Percentiles rank a stretch among this genome's conserved stretches.
phyloP scores from a whole-genome alignment of 306 rosid genomes.

The Astragalus glycyphyllos region DNA sequence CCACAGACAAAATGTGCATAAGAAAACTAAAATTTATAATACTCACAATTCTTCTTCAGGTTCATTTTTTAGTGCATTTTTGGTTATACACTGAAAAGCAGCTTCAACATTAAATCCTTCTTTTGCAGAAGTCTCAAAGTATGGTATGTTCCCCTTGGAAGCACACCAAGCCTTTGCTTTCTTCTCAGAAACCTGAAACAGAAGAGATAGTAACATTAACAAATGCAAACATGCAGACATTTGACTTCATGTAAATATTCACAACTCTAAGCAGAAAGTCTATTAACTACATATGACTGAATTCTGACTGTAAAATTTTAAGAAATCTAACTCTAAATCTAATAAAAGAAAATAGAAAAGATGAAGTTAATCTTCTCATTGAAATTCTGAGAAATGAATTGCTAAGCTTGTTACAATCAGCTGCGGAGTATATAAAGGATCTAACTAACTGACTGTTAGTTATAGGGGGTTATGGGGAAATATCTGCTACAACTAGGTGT shows the following conservation, averaged over 20 bases:
- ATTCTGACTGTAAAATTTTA: too few species aligned
- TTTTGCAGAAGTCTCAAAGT: slow-evolving; percentile 98
- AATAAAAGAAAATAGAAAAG: too few species aligned
- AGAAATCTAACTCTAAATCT: too few species aligned
- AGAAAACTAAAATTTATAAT: slow-evolving; percentile 9
- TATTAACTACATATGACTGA: too few species aligned
- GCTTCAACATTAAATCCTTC: slow-evolving; percentile 98
- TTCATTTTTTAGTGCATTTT: slow-evolving; percentile 97
- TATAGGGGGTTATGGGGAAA: too few species aligned
- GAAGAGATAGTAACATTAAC: slow-evolving; percentile 19
- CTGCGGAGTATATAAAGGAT: too few species aligned
- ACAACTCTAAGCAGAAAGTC: slow-evolving; percentile 16
- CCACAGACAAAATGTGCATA: not conserved
- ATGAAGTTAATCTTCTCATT: too few species aligned
- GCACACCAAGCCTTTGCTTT: slow-evolving; percentile 99
- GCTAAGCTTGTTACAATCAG: too few species aligned
- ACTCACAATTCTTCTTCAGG: slow-evolving; percentile 99
- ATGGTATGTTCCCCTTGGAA: slow-evolving; percentile 97
- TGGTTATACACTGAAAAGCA: slow-evolving; percentile 97
- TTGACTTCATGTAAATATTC: too few species aligned
- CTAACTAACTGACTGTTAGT: too few species aligned
- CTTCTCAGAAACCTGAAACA: slow-evolving; percentile 91
- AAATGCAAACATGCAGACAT: not conserved
- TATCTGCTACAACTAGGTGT: too few species aligned
- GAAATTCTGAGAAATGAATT: too few species aligned